These are phyloP conservation scores for Lantana camara DNA, from an alignment of 257 asterid genomes.

Conservation along the genomic window DNA sequence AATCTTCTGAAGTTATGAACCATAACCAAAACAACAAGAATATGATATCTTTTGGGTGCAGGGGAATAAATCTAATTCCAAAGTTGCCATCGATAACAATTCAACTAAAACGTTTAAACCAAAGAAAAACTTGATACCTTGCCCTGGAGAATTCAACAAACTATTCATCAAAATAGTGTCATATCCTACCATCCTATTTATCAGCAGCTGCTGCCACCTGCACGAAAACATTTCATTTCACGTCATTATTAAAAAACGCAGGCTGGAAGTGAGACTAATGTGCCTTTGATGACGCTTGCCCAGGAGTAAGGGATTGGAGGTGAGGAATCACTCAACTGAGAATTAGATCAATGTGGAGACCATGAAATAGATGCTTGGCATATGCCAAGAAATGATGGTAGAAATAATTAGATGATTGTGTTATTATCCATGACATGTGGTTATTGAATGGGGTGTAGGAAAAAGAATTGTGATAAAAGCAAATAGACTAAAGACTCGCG, in stretches of 20 bases:
- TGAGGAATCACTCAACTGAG: slow-evolving; percentile 4
- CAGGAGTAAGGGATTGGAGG: neutral
- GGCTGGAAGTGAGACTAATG: slow-evolving; percentile 10
- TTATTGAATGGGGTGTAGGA: slow-evolving; percentile 1
- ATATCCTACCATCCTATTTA: slow-evolving; percentile 94
- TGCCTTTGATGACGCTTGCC: slow-evolving; percentile 1
- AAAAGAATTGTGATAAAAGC: neutral
- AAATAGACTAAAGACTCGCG: neutral
- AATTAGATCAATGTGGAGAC: neutral
- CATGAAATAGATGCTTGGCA: too few relatives aligned
- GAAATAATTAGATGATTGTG: neutral
- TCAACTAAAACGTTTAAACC: slow-evolving; percentile 15
- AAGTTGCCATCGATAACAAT: neutral
- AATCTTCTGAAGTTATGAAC: slow-evolving; percentile 23
- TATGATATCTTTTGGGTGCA: slow-evolving; percentile 8
- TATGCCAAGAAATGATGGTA: slow-evolving; percentile 4
- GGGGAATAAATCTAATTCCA: slow-evolving; percentile 17
- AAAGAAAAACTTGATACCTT: slow-evolving; percentile 56
- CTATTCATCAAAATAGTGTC: slow-evolving; percentile 98
- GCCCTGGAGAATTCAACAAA: slow-evolving; percentile 87
- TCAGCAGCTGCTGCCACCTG: slow-evolving; percentile 99
- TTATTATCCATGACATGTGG: neutral
- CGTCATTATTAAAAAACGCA: slow-evolving; percentile 20
- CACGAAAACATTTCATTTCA: slow-evolving; percentile 20
- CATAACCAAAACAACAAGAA: slow-evolving; percentile 20